These are phyloP conservation scores for Fraxinus platypoda DNA, from an alignment of 305 asterid species.

Conservation along the genomic window DNA sequence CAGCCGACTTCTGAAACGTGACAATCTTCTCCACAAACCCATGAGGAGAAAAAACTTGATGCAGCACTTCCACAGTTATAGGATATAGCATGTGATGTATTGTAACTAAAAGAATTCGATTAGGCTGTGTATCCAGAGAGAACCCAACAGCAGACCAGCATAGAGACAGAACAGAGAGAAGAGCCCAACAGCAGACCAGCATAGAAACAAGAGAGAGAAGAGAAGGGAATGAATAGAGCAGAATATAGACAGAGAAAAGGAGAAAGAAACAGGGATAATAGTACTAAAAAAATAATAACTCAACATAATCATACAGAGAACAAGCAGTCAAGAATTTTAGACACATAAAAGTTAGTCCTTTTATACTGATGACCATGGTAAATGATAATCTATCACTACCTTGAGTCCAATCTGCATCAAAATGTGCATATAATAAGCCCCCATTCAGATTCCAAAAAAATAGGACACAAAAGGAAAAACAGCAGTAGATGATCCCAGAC, in stretches of 20 bases:
- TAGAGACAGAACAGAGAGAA: slow-evolving; percentile 72
- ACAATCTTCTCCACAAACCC: slow-evolving; percentile 99
- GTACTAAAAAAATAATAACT: slow-evolving; percentile 38
- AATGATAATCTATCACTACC: neutral
- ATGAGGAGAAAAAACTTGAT: slow-evolving; percentile 98
- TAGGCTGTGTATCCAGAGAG: slow-evolving; percentile 91
- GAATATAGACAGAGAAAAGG: slow-evolving; percentile 52
- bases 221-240: slow-evolving; percentile 82
- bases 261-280: slow-evolving; percentile 38
- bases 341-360: slow-evolving; percentile 10
- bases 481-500: slow-evolving; percentile 14
- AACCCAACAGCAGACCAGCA: slow-evolving; percentile 76
- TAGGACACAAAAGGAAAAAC: neutral
- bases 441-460: neutral
- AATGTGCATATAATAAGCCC: slow-evolving; percentile 11
- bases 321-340: slow-evolving; percentile 14
- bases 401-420: slow-evolving; percentile 2
- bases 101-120: slow-evolving; percentile 97
- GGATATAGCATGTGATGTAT: slow-evolving; percentile 99
- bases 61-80: slow-evolving; percentile 99
- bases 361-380: neutral
- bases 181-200: slow-evolving; percentile 85
- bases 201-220: slow-evolving; percentile 79
- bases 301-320: slow-evolving; percentile 18
- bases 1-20: slow-evolving; percentile 99